Percentiles rank a stretch among this genome's conserved stretches.
Evolutionary conservation across 2,329 filamentous ascomycete species (phyloP).

Genomic region (Paraconiothyrium sp.): DNA sequence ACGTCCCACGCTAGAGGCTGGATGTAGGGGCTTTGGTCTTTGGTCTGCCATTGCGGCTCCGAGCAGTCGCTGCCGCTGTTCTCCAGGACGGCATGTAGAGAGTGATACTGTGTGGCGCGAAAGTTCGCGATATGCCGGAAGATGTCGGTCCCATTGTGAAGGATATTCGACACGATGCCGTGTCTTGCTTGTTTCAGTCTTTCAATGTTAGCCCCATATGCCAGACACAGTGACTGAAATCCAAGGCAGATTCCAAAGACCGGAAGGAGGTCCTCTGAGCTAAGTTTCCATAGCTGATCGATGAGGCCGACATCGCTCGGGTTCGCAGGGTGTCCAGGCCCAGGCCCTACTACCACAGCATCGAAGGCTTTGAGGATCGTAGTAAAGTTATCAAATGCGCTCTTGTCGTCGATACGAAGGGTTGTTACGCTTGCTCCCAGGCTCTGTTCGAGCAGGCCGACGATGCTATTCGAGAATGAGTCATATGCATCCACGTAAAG

Average conservation of each 20-base stretch:
- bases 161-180: slow-evolving; percentile 76
- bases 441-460: slow-evolving; percentile 75
- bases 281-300: slow-evolving; percentile 73
- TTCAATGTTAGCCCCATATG: slow-evolving; percentile 70
- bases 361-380: slow-evolving; percentile 68
- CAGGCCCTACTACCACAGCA: slow-evolving; percentile 86
- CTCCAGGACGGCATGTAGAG: slow-evolving; percentile 52
- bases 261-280: slow-evolving; percentile 68
- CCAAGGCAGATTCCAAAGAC: slow-evolving; percentile 86
- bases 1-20: slow-evolving; percentile 53
- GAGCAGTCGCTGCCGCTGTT: slow-evolving; percentile 35
- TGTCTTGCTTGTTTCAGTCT: slow-evolving; percentile 75
- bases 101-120: slow-evolving; percentile 78
- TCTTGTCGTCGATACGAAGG: slow-evolving; percentile 69
- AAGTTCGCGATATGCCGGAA: slow-evolving; percentile 69
- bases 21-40: slow-evolving; percentile 34
- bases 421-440: slow-evolving; percentile 74
- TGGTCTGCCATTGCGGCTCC: slow-evolving; percentile 37
- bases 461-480: slow-evolving; percentile 92
- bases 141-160: slow-evolving; percentile 67
- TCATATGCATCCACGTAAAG: slow-evolving; percentile 93
- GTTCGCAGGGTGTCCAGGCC: slow-evolving; percentile 78
- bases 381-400: slow-evolving; percentile 40
- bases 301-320: slow-evolving; percentile 80
- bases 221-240: slow-evolving; percentile 78